Conservation (phyloP, 495 filamentous ascomycete genomes). For the Podospora pseudoanserina region DNA sequence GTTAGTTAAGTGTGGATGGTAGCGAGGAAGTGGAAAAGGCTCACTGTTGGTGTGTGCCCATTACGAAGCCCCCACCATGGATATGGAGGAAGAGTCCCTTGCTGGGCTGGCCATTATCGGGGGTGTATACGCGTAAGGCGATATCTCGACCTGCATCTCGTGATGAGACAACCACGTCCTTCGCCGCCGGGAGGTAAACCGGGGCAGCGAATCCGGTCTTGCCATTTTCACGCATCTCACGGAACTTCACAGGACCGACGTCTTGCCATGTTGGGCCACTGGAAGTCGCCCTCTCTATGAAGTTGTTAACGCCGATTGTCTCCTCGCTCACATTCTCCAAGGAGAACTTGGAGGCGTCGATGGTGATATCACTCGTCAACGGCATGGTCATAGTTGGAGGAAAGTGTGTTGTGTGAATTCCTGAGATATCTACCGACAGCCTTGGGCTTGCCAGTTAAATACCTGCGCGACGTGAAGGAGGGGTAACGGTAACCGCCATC, state of each 20-base stretch:
- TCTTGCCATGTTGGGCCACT: slow-evolving; percentile 10
- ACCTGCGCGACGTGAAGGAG: neutral
- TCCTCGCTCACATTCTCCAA: slow-evolving; percentile 5
- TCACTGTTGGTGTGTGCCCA: slow-evolving; percentile 6
- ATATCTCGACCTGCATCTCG: slow-evolving; percentile 1
- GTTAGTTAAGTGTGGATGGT: neutral
- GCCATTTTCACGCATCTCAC: slow-evolving; percentile 7
- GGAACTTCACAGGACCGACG: slow-evolving; percentile 6
- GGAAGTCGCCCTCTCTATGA: neutral
- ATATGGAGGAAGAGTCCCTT: slow-evolving; percentile 13
- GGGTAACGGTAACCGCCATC: neutral
- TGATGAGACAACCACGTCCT: slow-evolving; percentile 3
- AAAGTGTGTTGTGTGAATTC: too few relatives aligned
- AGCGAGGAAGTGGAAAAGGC: neutral
- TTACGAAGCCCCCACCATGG: slow-evolving; percentile 8
- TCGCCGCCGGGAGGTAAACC: neutral
- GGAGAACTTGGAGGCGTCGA: slow-evolving; percentile 10
- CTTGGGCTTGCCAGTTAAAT: neutral
- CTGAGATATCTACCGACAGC: too few relatives aligned
- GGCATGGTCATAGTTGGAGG: neutral
- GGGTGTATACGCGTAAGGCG: slow-evolving; percentile 6
- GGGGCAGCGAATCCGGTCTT: slow-evolving; percentile 11
- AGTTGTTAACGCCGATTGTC: slow-evolving; percentile 3
- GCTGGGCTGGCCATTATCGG: slow-evolving; percentile 9
- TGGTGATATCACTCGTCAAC: slow-evolving; percentile 6